Conservation (phyloP, 1,139 yeast species). For the Magnusiomyces paraingens region DNA sequence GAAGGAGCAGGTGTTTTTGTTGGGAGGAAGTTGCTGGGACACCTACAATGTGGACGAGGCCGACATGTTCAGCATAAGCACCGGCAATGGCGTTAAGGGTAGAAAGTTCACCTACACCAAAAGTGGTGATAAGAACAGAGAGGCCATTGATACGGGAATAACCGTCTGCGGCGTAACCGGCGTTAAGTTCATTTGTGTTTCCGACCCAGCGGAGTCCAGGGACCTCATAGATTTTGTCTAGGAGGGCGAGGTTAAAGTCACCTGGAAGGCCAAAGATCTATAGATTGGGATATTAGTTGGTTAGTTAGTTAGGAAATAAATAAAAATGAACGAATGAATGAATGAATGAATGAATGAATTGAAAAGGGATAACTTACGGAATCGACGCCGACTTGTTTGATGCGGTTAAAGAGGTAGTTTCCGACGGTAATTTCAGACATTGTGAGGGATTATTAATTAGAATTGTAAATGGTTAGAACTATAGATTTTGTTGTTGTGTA, state of each 20-base stretch:
- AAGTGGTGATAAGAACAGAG: constrained; percentile 56
- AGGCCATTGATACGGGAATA: constrained; percentile 56
- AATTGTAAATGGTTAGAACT: background rate
- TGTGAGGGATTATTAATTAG: background rate
- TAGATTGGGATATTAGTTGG: constrained; percentile 12
- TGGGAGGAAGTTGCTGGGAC: constrained; percentile 57
- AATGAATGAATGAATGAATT: background rate
- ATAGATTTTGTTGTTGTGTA: background rate
- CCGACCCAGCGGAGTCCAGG: constrained; percentile 38
- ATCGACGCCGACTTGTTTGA: constrained; percentile 42
- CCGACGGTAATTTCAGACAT: constrained; percentile 37
- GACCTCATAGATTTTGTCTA: constrained; percentile 49
- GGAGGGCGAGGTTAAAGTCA: constrained; percentile 63
- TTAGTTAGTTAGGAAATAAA: constrained; percentile 3
- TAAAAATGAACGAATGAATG: background rate
- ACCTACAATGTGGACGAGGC: constrained; percentile 62
- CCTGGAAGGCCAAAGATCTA: constrained; percentile 57
- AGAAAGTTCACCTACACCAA: constrained; percentile 68
- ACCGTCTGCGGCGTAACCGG: constrained; percentile 63
- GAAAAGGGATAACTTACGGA: constrained; percentile 26
- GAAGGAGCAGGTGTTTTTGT: constrained; percentile 50
- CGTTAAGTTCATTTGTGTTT: constrained; percentile 46
- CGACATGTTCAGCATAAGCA: constrained; percentile 58
- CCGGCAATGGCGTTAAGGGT: constrained; percentile 65
- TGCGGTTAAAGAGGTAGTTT: constrained; percentile 45